Conservation (phyloP, 1,284 basidiomycete species). For the Pterulicium gracile region DNA sequence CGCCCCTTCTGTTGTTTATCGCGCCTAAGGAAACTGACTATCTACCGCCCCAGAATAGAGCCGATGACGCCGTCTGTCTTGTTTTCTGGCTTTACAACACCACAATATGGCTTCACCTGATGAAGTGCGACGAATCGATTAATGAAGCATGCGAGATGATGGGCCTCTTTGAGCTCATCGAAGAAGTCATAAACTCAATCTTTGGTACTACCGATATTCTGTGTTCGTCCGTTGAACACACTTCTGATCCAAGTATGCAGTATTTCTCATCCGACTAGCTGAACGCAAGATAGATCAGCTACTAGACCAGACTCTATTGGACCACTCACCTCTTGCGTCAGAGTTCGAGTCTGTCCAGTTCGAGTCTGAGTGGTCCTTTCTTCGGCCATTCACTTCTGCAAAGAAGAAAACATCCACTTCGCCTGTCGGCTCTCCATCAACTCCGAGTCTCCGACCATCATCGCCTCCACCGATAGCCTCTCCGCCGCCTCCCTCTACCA, state of each 20-base stretch:
- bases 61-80: slow-evolving; percentile 79
- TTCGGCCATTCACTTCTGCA: slow-evolving; percentile 63
- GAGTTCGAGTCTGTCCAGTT: slow-evolving; percentile 82
- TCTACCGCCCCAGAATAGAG: slow-evolving; percentile 42
- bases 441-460: slow-evolving; percentile 30
- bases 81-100: slow-evolving; percentile 95
- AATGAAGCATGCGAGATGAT: slow-evolving; percentile 70
- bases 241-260: slow-evolving; percentile 28
- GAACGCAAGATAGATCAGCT: slow-evolving; percentile 84
- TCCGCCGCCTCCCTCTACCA: slow-evolving; percentile 29
- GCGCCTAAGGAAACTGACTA: slow-evolving; percentile 6
- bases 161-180: slow-evolving; percentile 68
- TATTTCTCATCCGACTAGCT: slow-evolving; percentile 90
- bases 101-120: slow-evolving; percentile 81
- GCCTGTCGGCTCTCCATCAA: slow-evolving; percentile 28
- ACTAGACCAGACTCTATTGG: slow-evolving; percentile 77
- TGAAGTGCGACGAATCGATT: slow-evolving; percentile 75
- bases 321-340: slow-evolving; percentile 71
- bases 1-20: slow-evolving; percentile 12
- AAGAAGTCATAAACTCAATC: slow-evolving; percentile 90
- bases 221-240: slow-evolving; percentile 5
- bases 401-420: slow-evolving; percentile 39
- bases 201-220: slow-evolving; percentile 48
- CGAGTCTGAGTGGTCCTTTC: slow-evolving; percentile 92
- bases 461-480: slow-evolving; percentile 34